Percentiles rank a stretch among this genome's conserved stretches.
Evolutionary conservation across 805 yeast species (phyloP).

Genomic region (Starmerella bombi): DNA sequence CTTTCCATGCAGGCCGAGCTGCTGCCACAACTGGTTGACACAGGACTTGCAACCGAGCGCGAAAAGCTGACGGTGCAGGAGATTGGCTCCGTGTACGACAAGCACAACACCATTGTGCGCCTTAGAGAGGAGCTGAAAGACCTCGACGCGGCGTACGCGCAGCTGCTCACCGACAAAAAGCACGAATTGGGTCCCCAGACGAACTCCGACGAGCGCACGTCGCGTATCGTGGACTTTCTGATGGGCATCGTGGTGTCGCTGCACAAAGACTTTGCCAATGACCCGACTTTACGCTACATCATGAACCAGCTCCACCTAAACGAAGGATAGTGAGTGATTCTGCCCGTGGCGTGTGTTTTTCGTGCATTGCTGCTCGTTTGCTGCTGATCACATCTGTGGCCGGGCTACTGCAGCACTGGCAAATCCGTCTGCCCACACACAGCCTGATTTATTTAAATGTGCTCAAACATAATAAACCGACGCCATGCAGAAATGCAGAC

Average conservation of each 20-base stretch:
- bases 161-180: slow-evolving; percentile 2
- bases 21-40: slow-evolving; percentile 7
- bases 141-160: slow-evolving; percentile 9
- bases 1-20: slow-evolving; percentile 3
- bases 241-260: slow-evolving; percentile 11
- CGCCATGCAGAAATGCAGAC: too few relatives aligned
- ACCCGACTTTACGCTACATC: slow-evolving; percentile 9
- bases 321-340: too few relatives aligned
- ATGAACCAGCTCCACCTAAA: slow-evolving; percentile 15
- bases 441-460: too few relatives aligned
- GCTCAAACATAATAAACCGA: too few relatives aligned
- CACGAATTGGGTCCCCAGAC: not conserved
- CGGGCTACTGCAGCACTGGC: too few relatives aligned
- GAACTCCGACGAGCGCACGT: not conserved
- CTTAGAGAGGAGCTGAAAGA: slow-evolving; percentile 1
- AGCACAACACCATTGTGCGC: slow-evolving; percentile 3
- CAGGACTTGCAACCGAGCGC: slow-evolving; percentile 6
- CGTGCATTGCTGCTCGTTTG: too few relatives aligned
- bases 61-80: slow-evolving; percentile 12
- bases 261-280: slow-evolving; percentile 9
- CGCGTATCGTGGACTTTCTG: slow-evolving; percentile 14
- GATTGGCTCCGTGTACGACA: slow-evolving; percentile 4
- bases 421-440: too few relatives aligned
- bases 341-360: too few relatives aligned
- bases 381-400: too few relatives aligned